Percentiles rank a stretch among this genome's conserved stretches.
These are phyloP conservation scores for Wakefieldia striispora DNA, from an alignment of 768 basidiomycete genomes.

Conservation along the genomic window DNA sequence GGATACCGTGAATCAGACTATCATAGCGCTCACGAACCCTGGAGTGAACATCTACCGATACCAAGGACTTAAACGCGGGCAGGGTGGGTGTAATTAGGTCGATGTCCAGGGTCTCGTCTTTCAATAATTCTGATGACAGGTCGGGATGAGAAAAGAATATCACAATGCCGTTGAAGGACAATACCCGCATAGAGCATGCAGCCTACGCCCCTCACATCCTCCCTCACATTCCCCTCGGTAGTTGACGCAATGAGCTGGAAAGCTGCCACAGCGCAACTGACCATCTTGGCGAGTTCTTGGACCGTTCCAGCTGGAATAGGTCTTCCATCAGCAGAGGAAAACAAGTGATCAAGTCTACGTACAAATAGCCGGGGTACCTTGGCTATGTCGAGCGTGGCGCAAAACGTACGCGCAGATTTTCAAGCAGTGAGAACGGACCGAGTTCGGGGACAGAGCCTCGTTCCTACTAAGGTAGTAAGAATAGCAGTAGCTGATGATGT, in stretches of 20 bases:
- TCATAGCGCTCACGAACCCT: constrained; percentile 53
- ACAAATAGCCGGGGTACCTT: constrained; percentile 55
- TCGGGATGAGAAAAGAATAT: background rate
- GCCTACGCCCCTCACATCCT: constrained; percentile 77
- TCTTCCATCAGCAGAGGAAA: constrained; percentile 9
- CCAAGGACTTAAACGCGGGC: constrained; percentile 71
- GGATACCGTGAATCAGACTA: constrained; percentile 67
- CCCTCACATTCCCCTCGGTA: constrained; percentile 53
- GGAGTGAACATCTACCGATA: constrained; percentile 47
- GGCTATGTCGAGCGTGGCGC: constrained; percentile 63
- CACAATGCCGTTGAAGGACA: background rate
- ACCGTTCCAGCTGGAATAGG: constrained; percentile 45
- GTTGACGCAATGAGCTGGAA: constrained; percentile 58
- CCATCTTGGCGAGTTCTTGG: constrained; percentile 59
- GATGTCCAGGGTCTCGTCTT: constrained; percentile 77
- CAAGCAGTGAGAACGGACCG: constrained; percentile 62
- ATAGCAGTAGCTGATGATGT: background rate
- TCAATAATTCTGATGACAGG: constrained; percentile 60
- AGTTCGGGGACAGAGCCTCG: constrained; percentile 34
- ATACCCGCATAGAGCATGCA: constrained; percentile 78
- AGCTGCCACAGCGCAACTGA: constrained; percentile 60
- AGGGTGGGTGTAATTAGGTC: constrained; percentile 82
- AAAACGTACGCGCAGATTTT: constrained; percentile 81
- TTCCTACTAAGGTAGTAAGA: constrained; percentile 9
- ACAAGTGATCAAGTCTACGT: constrained; percentile 4